Evolutionary conservation across 345 rosid species (phyloP), one percentile per base, ranked within the genome.

Genomic region (Moricandia moricandioides): DNA sequence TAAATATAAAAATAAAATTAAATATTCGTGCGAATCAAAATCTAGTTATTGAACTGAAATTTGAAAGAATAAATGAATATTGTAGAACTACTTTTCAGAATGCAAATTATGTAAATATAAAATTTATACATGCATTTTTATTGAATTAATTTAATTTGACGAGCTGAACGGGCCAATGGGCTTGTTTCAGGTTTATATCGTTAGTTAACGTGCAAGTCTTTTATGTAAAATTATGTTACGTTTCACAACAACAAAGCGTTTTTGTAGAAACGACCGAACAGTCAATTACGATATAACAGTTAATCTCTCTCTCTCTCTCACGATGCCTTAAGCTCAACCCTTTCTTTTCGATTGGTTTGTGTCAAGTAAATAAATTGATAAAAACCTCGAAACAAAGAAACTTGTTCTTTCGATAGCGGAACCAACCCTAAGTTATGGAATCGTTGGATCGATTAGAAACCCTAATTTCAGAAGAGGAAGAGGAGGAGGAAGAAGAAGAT

Each of bases 401-500:
- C 18, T 57, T 57, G 34, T 27, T 57, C 34, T 6, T 27, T 2
- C 6, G 34, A 21, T 54, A n/a, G 33, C 56, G 56, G 65, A 70
- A 45, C 51, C 58, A 12, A 9, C 49, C 45, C 66, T n/a, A 65
- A 47, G 1, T 58, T 45, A 76, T 76, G 80, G 21, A 31, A 18
- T 37, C 45, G 1, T 14, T 10, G 61, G 54, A 56, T 77, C 71
- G 29, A 16, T 58, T 26, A 0, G 62, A 71, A 77, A 65, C 80
- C 80, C 76, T 70, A 71, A 43, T 64, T 70, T 21, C 71, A 10
- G 85, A 67, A n/a, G 72, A 65, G 17, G 93, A 86, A 35, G 98
- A 91, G n/a, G 31, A 86, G 39, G 98, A 91, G n/a, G 31, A 89
- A 67, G 97, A 89, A 29, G 97, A 89, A 75, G 96, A 93, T 76